Evolutionary conservation across 306 rosid species (phyloP), one percentile per base, ranked within the genome.

Genomic region (Canavalia gladiata): DNA sequence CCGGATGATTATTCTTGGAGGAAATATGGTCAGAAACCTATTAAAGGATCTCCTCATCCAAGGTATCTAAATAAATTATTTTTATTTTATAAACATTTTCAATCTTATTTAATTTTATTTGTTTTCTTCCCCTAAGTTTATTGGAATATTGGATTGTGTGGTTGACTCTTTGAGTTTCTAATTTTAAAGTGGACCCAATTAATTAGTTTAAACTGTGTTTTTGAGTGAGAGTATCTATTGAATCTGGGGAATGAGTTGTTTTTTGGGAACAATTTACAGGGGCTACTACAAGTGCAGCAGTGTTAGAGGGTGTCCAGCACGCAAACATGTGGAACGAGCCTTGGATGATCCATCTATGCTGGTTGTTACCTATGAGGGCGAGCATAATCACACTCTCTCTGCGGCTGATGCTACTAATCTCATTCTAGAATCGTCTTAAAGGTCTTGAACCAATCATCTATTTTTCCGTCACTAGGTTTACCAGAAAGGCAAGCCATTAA

Each of bases 221-320:
- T 5, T 45, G 4, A 1, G 8, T 66, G n/a, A 72, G 12, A 80
- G 55, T 50, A 29, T 1, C 47, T 47, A 29, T 31, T 46, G 74
- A 72, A 50, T 51, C 13, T 13, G 11, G 51, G 13, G 18, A 70
- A 35, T 59, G 72, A 28, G 4, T 52, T 65, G 6, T 63, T 33
- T 28, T 72, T 5, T 46, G 31, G 30, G 28, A 65, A 68, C 71
- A 25, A 7, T 37, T 18, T 54, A 79, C 88, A 95, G 99, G 86
- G 97, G 99, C 0, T 95, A 95, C 84, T 95, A 95, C 86, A 95
- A 95, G 97, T 95, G 99, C 83, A 95, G 99, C 82, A 95, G 97
- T 29, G 95, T 95, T 0, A 86, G 99, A 86, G 99, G 99, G 0
- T 95, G 99, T 74, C 99, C 99, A 51, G 99, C 99, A 12, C 76